Base-by-base conservation (phyloP, 176 grass and related monocot genomes). In the Triticum turgidum region DNA sequence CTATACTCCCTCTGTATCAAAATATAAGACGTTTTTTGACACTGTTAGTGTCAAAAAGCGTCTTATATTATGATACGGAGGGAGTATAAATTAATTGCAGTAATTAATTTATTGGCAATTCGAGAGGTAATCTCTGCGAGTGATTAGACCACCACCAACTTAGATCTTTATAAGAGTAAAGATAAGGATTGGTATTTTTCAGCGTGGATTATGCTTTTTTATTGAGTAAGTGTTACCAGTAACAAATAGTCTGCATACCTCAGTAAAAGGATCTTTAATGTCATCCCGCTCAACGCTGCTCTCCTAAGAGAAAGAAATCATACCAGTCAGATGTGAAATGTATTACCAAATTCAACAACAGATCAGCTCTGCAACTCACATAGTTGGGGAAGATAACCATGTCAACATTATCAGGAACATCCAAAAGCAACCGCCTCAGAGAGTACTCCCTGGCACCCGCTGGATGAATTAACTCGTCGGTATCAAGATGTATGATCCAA, bases 351-450 rank as follows among this genome's bases (percentile, higher is more conserved):
- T 73, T 85, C 29, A 87, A 70, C 42, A 79, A 76, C 15, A 73
- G 27, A 78, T 64, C 44, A 73, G 37, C 38, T 54, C 33, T 47
- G 54, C 17, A 17, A 89, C 97, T 96, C 83, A 99, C 97, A 88
- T 99, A 99, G 85, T 99, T 99, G 74, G 97, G 97, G 85, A 99
- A 99, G 76, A 99, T 92, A 93, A 96, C 94, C 97, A 99, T 99
- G 86, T 99, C 97, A 80, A 96, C 94, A 93, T 99, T 99, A 70
- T 90, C 89, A 87, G 97, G 94, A 80, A 94, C 87, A 61, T 99
- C 97, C 89, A 92, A 96, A 65, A 99, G 97, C 94, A 99, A 90
- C 44, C 89, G 79, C 80, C 97, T 91, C 47, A 96, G 73, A 52
- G 97, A 94, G 83, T 99, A 99, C 56, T 99, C 97, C 80, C 84